Percentiles rank a stretch among this genome's conserved stretches.
phyloP scores from a whole-genome alignment of 2,329 filamentous ascomycete species.

The Fusarium transvaalense region DNA sequence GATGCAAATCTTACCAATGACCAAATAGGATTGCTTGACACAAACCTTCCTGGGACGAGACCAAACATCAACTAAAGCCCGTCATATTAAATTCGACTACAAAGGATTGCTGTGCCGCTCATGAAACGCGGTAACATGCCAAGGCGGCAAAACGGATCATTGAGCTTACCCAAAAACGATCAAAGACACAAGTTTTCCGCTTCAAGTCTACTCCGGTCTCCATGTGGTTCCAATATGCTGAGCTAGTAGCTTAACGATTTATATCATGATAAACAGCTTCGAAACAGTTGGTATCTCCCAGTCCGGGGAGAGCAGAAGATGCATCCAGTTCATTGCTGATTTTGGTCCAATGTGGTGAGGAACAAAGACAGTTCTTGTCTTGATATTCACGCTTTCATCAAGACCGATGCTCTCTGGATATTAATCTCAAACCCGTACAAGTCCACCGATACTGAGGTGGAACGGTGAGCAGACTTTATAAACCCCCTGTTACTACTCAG shows the following conservation, averaged over 20 bases:
- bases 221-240: conserved; percentile 17
- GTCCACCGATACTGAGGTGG: not conserved
- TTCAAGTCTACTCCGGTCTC: conserved; percentile 39
- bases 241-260: conserved; percentile 5
- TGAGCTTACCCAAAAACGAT: not conserved
- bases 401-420: not conserved
- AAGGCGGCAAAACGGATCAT: not conserved
- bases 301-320: too few relatives aligned
- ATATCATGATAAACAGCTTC: too few relatives aligned
- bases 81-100: not conserved
- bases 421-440: too few relatives aligned
- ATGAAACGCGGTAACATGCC: not conserved
- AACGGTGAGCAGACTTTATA: too few relatives aligned
- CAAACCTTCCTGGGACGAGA: not conserved
- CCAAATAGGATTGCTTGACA: not conserved
- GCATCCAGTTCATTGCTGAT: not conserved
- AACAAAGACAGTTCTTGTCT: not conserved
- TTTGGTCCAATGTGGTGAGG: not conserved
- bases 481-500: too few relatives aligned
- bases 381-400: not conserved
- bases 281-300: too few relatives aligned
- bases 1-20: not conserved
- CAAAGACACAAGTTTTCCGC: not conserved
- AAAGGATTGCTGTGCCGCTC: conserved; percentile 8
- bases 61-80: not conserved